phyloP scores from a whole-genome alignment of 208 protist genomes.

The Kentomonas sorsogonicus region DNA sequence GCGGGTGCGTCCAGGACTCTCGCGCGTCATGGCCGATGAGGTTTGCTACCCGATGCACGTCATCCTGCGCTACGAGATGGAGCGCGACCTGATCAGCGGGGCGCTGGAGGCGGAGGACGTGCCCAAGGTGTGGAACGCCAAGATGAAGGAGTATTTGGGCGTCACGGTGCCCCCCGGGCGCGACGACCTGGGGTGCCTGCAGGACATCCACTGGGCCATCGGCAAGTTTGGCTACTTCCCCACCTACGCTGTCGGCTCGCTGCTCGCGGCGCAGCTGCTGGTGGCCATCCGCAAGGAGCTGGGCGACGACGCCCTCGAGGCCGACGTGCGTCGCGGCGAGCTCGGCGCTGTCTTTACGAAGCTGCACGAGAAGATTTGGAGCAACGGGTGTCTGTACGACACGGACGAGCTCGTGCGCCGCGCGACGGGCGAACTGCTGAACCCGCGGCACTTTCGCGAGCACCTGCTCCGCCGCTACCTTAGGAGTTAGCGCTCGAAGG shows the following conservation, averaged over 20 bases:
- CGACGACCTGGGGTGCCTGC: conserved; percentile 69
- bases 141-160: conserved; percentile 84
- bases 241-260: conserved; percentile 79
- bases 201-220: conserved; percentile 87
- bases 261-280: conserved; percentile 82
- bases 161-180: conserved; percentile 70
- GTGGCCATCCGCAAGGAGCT: conserved; percentile 57
- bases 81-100: conserved; percentile 78
- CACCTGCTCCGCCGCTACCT: conserved; percentile 83
- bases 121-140: conserved; percentile 73
- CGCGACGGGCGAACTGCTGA: conserved; percentile 73
- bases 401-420: conserved; percentile 70
- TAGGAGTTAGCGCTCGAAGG: conserved; percentile 7
- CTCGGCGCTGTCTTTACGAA: conserved; percentile 46
- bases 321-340: conserved; percentile 49
- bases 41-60: conserved; percentile 89
- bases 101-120: conserved; percentile 74
- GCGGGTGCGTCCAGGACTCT: conserved; percentile 58
- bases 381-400: conserved; percentile 38
- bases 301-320: conserved; percentile 39
- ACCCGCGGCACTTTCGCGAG: conserved; percentile 62
- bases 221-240: conserved; percentile 87
- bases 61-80: conserved; percentile 87
- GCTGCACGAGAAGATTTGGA: conserved; percentile 74
- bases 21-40: conserved; percentile 86